Base-by-base conservation (phyloP, 179 eudicot species). In the Vitellaria paradoxa region DNA sequence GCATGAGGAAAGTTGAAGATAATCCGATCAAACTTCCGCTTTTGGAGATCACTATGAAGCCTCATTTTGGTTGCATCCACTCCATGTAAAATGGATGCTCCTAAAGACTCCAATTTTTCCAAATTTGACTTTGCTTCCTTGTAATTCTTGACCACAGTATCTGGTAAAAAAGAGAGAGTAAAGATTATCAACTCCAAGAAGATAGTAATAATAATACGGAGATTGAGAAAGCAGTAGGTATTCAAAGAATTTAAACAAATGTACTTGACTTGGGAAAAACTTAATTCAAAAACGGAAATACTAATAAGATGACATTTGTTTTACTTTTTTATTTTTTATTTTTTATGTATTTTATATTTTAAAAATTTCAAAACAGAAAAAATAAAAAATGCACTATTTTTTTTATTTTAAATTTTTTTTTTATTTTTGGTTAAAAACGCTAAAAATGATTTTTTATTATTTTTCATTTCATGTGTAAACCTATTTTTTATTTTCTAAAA, bases 111-210 rank as follows among this genome's bases (percentile, higher is more conserved):
- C 80, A 92, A 70, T 21, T 62, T 26, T 8, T 62, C 50, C 84
- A 89, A 45, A 79, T 90, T 90, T 23, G 74, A 76, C 15, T 55
- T 75, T 18, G 87, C 94, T 53, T 78, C 40, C 83, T 79, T 84
- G 82, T 92, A 92, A 78, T 86, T 90, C 81, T 76, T 83, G 76
- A 59, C 61, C 81, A 87, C 61, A 40, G 21, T 49, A 65, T 81
- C 94, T 92, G 59, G 61, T 73, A 42, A 65, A 42, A 65, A 77
- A 55, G 46, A 12, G 15, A 3, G 4, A 40, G 5, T 18, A 42
- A 21, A 42, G 52, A 11, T 20, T 11, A 20, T 59, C 30, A 73
- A 60, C 40, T 42, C 13, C 10, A 17, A 40, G 3, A 18, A 13
- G 23, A n/a, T 3, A 42, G 37, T 30, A 30, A 40, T 20, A n/a